Conservation (phyloP, 768 basidiomycete species). For the Suillus fuscotomentosus region DNA sequence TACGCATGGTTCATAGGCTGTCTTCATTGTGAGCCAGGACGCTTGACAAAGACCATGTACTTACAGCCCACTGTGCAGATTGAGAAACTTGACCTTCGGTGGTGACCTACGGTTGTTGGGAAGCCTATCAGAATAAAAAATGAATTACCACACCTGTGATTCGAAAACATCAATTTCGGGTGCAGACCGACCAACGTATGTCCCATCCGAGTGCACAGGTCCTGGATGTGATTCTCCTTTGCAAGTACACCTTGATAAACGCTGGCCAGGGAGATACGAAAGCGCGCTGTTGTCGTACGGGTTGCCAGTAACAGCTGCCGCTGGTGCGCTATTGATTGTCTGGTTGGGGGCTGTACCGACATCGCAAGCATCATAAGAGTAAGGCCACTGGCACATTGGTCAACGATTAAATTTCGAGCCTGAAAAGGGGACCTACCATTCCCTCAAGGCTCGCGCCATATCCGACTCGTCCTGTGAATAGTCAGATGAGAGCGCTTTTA, state of each 20-base stretch:
- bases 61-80: slow-evolving; percentile 78
- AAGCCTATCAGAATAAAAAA: background rate
- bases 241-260: slow-evolving; percentile 88
- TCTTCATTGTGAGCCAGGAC: slow-evolving; percentile 5
- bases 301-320: slow-evolving; percentile 64
- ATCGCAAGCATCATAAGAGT: slow-evolving; percentile 84
- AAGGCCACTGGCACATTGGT: slow-evolving; percentile 59
- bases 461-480: slow-evolving; percentile 65
- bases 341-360: slow-evolving; percentile 92
- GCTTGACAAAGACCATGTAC: slow-evolving; percentile 20
- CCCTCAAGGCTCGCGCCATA: slow-evolving; percentile 88
- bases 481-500: background rate
- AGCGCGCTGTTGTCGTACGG: slow-evolving; percentile 48
- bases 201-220: slow-evolving; percentile 72
- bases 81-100: slow-evolving; percentile 69
- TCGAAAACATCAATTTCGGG: slow-evolving; percentile 94
- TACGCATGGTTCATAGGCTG: slow-evolving; percentile 81
- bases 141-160: slow-evolving; percentile 52
- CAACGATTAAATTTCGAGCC: slow-evolving; percentile 2
- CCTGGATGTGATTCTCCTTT: slow-evolving; percentile 85
- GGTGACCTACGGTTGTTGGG: slow-evolving; percentile 29
- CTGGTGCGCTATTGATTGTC: slow-evolving; percentile 63
- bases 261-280: slow-evolving; percentile 87
- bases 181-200: slow-evolving; percentile 77
- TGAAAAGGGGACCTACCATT: slow-evolving; percentile 44